Conservation (phyloP, 139 green algal species). For the Zygnema circumcarinatum region DNA sequence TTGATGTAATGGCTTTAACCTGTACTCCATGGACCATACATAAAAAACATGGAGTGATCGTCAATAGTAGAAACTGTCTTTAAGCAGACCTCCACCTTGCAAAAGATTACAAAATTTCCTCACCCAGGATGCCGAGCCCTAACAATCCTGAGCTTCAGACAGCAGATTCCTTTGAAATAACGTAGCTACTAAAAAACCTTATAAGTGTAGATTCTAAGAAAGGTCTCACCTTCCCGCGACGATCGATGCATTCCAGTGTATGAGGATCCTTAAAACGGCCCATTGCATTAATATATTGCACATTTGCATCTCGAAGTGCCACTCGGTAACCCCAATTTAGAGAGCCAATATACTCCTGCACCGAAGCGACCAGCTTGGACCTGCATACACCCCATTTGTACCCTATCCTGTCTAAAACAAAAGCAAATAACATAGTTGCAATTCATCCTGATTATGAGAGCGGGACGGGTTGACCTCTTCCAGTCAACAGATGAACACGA, state of each 20-base stretch:
- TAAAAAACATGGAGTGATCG: too few relatives aligned
- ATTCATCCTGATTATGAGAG: too few relatives aligned
- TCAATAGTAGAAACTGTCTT: too few relatives aligned
- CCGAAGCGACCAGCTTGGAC: slow-evolving; percentile 61
- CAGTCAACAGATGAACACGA: slow-evolving; percentile 2
- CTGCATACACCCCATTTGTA: slow-evolving; percentile 39
- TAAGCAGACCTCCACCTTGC: too few relatives aligned
- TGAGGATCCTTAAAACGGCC: slow-evolving; percentile 61
- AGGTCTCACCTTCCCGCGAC: slow-evolving; percentile 58
- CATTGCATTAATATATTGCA: slow-evolving; percentile 67
- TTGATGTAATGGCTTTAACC: slow-evolving; percentile 22
- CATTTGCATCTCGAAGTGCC: slow-evolving; percentile 62
- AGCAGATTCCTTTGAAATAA: too few relatives aligned
- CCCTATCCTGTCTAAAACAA: too few relatives aligned
- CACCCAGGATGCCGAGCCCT: too few relatives aligned
- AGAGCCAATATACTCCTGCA: slow-evolving; percentile 68
- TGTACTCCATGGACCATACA: slow-evolving; percentile 29
- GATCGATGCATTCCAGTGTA: slow-evolving; percentile 63
- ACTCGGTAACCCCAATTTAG: slow-evolving; percentile 69
- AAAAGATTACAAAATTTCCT: too few relatives aligned
- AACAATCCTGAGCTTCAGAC: too few relatives aligned
- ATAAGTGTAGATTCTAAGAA: too few relatives aligned
- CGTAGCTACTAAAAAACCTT: too few relatives aligned
- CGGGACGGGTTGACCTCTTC: background rate
- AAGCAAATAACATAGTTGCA: too few relatives aligned